Percentiles rank a stretch among this genome's conserved stretches.
phyloP scores from a whole-genome alignment of 2,329 filamentous ascomycete species.

The Hymenoscyphus salicellus region DNA sequence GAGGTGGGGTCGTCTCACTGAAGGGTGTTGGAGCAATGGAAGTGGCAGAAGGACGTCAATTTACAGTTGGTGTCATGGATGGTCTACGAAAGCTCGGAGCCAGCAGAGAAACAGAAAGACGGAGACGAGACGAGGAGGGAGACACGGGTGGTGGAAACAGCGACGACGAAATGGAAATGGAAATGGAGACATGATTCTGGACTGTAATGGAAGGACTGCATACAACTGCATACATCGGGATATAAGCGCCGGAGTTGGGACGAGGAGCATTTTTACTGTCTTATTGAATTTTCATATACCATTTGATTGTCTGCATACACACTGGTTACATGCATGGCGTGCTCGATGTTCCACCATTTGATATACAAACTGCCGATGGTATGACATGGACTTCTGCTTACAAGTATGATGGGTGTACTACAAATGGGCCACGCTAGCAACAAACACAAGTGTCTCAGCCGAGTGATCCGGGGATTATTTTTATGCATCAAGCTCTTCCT shows the following conservation, averaged over 20 bases:
- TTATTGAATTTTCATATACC: neutral
- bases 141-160: slow-evolving; percentile 57
- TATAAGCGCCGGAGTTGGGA: neutral
- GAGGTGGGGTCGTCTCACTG: slow-evolving; percentile 68
- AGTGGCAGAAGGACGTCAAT: slow-evolving; percentile 78
- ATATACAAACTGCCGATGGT: neutral
- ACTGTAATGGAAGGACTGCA: neutral
- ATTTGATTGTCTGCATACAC: neutral
- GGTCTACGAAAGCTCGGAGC: slow-evolving; percentile 80
- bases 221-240: neutral
- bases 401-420: neutral
- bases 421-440: neutral
- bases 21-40: slow-evolving; percentile 89
- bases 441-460: neutral
- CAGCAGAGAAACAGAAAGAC: slow-evolving; percentile 71
- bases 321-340: neutral
- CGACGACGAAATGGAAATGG: slow-evolving; percentile 46
- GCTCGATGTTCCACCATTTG: neutral
- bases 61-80: slow-evolving; percentile 83
- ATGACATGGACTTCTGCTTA: neutral
- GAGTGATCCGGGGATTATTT: neutral
- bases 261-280: neutral
- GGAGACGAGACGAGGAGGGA: slow-evolving; percentile 66
- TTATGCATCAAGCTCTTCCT: neutral
- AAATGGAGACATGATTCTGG: slow-evolving; percentile 6